Base-by-base conservation (phyloP, 2,329 filamentous ascomycete genomes). In the Trichoderma oligosporum region DNA sequence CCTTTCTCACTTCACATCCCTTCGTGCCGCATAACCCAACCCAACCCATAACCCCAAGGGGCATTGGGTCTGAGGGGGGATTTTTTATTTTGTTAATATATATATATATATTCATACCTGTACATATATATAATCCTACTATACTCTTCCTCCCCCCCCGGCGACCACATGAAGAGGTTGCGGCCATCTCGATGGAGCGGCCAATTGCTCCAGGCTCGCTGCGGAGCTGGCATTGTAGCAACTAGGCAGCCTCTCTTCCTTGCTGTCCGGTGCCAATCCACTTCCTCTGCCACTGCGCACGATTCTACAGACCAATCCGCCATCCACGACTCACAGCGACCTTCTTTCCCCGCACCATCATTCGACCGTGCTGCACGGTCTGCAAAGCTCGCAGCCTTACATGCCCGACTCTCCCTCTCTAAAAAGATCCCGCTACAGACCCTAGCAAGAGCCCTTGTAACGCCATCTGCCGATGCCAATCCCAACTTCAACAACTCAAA, bases 321-420 rank as follows among this genome's bases (percentile, higher is more conserved):
- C 38, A 42, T 57, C 59, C 59, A 64, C 35, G 60, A 67, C n/a
- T 51, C 62, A 33, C 60, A 60, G 25, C 62, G 64, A 25, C 64
- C 65, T 35, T 68, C 70, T 61, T 78, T 87, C 62, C 88, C 89
- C 53, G 93, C 90, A 67, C 90, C 91, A 63, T 82, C 82, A 55
- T 84, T 85, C 63, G 76, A 82, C 66, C 80, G 80, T 63, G 88
- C 91, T 41, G 75, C 79, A 60, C 73, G 78, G 63, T 97, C 93
- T 45, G 86, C 91, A 61, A 97, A 97, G 78, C 87, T 99, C 65
- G 86, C 91, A 62, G 92, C 94, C 63, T 84, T 99, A 44, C 92
- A 97, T 73, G 90, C 92, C 66, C 89, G 94, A 72, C 83, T 99
- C 61, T 84, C 85, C 38, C 84, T 99, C 57, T 87, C 92, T 22